These are phyloP conservation scores for Pinus tabuliformis DNA, from an alignment of 75 land plant species.

Conservation along the genomic window DNA sequence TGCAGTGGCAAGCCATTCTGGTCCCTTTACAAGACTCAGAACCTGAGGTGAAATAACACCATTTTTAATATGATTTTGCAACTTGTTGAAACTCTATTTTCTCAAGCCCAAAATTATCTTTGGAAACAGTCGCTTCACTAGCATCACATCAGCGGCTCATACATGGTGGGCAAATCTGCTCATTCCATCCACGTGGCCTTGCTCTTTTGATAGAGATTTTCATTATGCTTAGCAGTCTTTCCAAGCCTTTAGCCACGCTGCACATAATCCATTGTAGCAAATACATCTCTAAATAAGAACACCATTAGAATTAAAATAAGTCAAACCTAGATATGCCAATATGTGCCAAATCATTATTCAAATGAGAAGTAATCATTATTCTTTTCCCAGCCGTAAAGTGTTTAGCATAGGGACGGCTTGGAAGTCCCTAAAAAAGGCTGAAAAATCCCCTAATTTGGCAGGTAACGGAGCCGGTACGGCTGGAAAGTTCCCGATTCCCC, in stretches of 20 bases:
- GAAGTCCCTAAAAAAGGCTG: no score
- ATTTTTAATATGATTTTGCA: neutral
- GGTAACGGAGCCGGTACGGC: no score
- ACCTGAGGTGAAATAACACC: neutral
- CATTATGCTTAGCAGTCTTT: neutral
- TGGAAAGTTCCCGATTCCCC: no score
- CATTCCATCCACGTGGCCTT: neutral
- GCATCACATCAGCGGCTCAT: neutral
- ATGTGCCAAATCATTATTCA: neutral
- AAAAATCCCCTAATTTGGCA: no score
- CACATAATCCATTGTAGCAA: neutral
- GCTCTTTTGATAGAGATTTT: conserved; percentile 1
- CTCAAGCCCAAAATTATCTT: neutral
- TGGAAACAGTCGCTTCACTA: neutral
- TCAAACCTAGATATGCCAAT: neutral
- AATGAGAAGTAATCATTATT: neutral
- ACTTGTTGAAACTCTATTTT: neutral
- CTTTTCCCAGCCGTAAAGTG: no score
- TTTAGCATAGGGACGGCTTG: no score
- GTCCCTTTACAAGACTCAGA: neutral
- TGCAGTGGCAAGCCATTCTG: neutral
- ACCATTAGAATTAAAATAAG: neutral
- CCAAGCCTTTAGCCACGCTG: neutral
- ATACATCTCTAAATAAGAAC: neutral
- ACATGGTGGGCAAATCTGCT: neutral